Conservation (phyloP, 768 basidiomycete genomes). For the Pholiota microspora region DNA sequence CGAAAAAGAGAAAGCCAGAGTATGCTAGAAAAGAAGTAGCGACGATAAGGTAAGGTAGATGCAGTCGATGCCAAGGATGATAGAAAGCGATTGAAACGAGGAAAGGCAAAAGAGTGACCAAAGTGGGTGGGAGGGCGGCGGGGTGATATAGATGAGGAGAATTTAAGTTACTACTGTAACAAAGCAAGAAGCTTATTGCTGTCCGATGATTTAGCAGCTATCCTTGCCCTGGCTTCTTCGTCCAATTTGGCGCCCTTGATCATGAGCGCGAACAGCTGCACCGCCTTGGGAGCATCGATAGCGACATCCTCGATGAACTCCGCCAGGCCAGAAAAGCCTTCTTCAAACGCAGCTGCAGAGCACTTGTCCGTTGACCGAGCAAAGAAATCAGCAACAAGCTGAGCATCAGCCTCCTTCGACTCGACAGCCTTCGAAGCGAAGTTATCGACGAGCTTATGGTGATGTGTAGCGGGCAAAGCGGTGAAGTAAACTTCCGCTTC, state of each 20-base stretch:
- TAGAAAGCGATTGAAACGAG: slow-evolving; percentile 12
- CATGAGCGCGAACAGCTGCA: slow-evolving; percentile 71
- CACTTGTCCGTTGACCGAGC: slow-evolving; percentile 59
- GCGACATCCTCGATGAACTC: slow-evolving; percentile 87
- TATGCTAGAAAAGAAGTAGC: slow-evolving; percentile 13
- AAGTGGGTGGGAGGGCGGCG: slow-evolving; percentile 10
- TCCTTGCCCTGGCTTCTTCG: slow-evolving; percentile 51
- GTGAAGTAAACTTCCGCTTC: slow-evolving; percentile 90
- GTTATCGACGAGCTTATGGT: slow-evolving; percentile 68
- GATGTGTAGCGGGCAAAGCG: slow-evolving; percentile 63
- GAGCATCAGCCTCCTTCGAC: slow-evolving; percentile 77
- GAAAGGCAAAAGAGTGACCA: slow-evolving; percentile 17
- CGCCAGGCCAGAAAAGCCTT: slow-evolving; percentile 66
- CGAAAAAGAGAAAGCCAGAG: slow-evolving; percentile 8
- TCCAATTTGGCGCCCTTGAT: slow-evolving; percentile 69
- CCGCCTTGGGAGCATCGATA: slow-evolving; percentile 88
- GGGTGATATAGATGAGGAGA: slow-evolving; percentile 6
- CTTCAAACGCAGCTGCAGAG: slow-evolving; percentile 61
- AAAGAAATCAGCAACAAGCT: slow-evolving; percentile 78
- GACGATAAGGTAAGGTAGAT: slow-evolving; percentile 18
- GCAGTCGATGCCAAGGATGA: slow-evolving; percentile 14
- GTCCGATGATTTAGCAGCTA: slow-evolving; percentile 62
- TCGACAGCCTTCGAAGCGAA: slow-evolving; percentile 75
- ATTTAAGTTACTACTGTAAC: slow-evolving; percentile 49
- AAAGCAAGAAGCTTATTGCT: slow-evolving; percentile 58